These are phyloP conservation scores for Hippophae rhamnoides DNA, from an alignment of 306 rosid species.

Conservation along the genomic window DNA sequence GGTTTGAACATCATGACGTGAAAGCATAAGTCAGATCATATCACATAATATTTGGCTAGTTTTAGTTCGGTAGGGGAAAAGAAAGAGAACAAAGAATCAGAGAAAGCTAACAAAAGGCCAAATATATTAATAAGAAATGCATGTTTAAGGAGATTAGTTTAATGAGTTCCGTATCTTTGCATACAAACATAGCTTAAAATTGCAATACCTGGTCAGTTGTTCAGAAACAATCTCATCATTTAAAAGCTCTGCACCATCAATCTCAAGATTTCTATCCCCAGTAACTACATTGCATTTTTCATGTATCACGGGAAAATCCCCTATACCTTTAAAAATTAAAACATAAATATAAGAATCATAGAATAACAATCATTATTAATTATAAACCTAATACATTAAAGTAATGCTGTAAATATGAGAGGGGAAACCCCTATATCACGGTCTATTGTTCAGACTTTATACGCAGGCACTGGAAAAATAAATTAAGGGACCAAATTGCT, in stretches of 20 bases:
- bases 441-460: not conserved
- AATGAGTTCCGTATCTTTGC: not conserved
- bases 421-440: not conserved
- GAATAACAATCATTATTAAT: not conserved
- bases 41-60: too few species aligned
- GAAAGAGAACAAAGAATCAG: not conserved
- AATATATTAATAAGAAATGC: not conserved
- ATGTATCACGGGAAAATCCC: conserved; percentile 24
- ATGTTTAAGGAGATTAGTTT: not conserved
- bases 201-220: conserved; percentile 72
- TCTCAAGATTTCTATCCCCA: conserved; percentile 29
- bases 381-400: not conserved
- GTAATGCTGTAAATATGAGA: not conserved
- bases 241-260: conserved; percentile 39
- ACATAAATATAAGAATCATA: conserved; percentile 7
- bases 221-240: conserved; percentile 87
- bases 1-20: too few species aligned
- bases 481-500: conserved; percentile 3
- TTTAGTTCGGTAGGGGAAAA: too few species aligned
- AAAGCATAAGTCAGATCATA: too few species aligned
- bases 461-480: not conserved
- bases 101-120: not conserved
- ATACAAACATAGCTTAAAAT: not conserved
- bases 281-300: conserved; percentile 21
- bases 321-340: conserved; percentile 23